Evolutionary conservation across 257 asterid genomes (phyloP), one percentile per base, ranked within the genome.

Genomic region (Hygrophila difformis): DNA sequence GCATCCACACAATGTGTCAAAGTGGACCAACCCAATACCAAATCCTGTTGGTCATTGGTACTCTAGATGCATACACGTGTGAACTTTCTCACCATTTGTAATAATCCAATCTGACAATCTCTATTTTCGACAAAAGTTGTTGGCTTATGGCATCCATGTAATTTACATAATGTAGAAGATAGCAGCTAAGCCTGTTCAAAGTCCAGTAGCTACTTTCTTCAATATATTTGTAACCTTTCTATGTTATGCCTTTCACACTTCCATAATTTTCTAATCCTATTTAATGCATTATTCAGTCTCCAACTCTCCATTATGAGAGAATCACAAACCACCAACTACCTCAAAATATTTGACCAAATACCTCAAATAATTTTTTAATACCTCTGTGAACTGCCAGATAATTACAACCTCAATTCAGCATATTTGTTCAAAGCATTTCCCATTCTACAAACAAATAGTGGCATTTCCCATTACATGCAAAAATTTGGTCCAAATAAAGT

Each of bases 161-260:
- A 59, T 59, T 66, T 66, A 66, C 67, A 45, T 23, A 59, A 28
- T 26, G 39, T 60, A 12, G 60, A 60, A 44, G 15, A 45, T 22
- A 51, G 50, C 49, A 63, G 18, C 49, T 17, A 49, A 37, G 18
- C 18, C 46, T 44, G 34, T 50, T 59, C n/a, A 8, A 59, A 23
- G 36, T 8, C 41, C 10, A 15, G 26, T 40, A 28, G 35, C 26
- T 0, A 34, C 42, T 21, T 6, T 39, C 42, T 49, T 51, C 31
- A 38, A 29, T n/a, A 26, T 23, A 50, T 50, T 53, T 59, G 34
- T 47, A 59, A 7, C n/a, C n/a, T n/a, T 24, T 24, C 29, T 24
- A 24, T 24, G 3, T 24, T 24, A 2, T 24, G 5, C 29, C 7
- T 24, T 24, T 24, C 29, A 24, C 29, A 24, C 29, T 24, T 24